phyloP scores from a whole-genome alignment of 1,284 basidiomycete genomes.

The Tilletiaria anomala region DNA sequence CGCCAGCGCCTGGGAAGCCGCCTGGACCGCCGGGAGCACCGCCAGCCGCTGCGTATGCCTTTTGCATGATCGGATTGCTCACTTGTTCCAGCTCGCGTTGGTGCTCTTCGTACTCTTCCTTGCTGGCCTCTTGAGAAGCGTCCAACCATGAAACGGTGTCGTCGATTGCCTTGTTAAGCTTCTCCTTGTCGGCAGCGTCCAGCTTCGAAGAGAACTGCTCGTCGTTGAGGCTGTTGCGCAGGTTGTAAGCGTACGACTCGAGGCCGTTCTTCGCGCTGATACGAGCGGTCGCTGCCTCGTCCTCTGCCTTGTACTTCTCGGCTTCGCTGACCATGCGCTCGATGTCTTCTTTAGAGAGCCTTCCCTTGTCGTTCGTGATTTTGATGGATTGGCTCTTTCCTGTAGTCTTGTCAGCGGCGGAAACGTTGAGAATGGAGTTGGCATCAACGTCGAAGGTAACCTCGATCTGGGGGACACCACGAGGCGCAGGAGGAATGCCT shows the following conservation, averaged over 20 bases:
- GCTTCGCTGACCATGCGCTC: slow-evolving; percentile 70
- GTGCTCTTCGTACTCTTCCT: slow-evolving; percentile 87
- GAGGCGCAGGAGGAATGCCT: slow-evolving; percentile 80
- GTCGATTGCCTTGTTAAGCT: slow-evolving; percentile 68
- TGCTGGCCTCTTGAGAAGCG: slow-evolving; percentile 69
- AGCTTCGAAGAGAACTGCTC: slow-evolving; percentile 55
- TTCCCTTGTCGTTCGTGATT: slow-evolving; percentile 97
- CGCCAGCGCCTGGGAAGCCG: slow-evolving; percentile 40
- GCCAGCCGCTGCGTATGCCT: slow-evolving; percentile 59
- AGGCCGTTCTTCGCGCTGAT: slow-evolving; percentile 64
- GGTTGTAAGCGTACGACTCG: slow-evolving; percentile 91
- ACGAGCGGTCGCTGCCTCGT: slow-evolving; percentile 47
- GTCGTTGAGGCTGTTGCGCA: slow-evolving; percentile 56
- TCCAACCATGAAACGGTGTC: slow-evolving; percentile 84
- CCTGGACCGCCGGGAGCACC: slow-evolving; percentile 48
- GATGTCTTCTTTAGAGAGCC: slow-evolving; percentile 94
- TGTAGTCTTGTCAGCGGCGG: slow-evolving; percentile 89
- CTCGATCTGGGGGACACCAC: slow-evolving; percentile 91
- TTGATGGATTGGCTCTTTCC: slow-evolving; percentile 87
- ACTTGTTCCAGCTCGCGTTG: slow-evolving; percentile 88
- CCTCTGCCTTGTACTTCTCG: slow-evolving; percentile 62
- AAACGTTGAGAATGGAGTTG: slow-evolving; percentile 94
- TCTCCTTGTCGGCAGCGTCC: slow-evolving; percentile 69
- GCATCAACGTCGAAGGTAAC: slow-evolving; percentile 98
- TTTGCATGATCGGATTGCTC: slow-evolving; percentile 89